Conservation (phyloP, 2,329 filamentous ascomycete species). For the Dryadomyces quercus-mongolicae region DNA sequence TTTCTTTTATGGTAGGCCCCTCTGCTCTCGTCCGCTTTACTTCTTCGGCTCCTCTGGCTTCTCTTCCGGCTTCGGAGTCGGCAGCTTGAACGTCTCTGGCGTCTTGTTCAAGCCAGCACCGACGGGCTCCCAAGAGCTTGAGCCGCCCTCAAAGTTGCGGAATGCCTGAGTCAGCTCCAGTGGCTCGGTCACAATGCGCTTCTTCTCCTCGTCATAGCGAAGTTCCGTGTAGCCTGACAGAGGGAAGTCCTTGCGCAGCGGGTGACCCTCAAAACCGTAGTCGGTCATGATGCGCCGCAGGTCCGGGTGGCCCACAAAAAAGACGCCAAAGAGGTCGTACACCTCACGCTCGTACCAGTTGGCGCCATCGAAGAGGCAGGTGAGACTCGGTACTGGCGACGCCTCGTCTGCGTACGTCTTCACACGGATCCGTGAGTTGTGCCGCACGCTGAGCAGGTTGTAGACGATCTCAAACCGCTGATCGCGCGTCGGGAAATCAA, state of each 20-base stretch:
- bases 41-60: conserved; percentile 90
- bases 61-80: conserved; percentile 88
- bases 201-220: conserved; percentile 96
- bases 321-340: conserved; percentile 94
- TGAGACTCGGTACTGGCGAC: conserved; percentile 81
- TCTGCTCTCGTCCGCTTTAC: conserved; percentile 25
- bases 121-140: conserved; percentile 56
- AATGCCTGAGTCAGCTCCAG: conserved; percentile 96
- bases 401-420: conserved; percentile 99
- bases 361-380: conserved; percentile 78
- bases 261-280: conserved; percentile 97
- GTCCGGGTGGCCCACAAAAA: conserved; percentile 92
- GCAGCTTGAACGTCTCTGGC: conserved; percentile 84
- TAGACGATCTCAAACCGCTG: conserved; percentile 97
- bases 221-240: conserved; percentile 97
- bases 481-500: conserved; percentile 90
- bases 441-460: conserved; percentile 88
- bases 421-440: conserved; percentile 92
- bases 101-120: conserved; percentile 62
- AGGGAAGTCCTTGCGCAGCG: conserved; percentile 94
- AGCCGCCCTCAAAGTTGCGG: conserved; percentile 92
- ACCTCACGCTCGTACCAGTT: conserved; percentile 99
- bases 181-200: conserved; percentile 95
- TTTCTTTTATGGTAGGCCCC: too few relatives aligned
- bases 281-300: conserved; percentile 97